phyloP scores from a whole-genome alignment of 768 basidiomycete species.

The Macrocybe gigantea region DNA sequence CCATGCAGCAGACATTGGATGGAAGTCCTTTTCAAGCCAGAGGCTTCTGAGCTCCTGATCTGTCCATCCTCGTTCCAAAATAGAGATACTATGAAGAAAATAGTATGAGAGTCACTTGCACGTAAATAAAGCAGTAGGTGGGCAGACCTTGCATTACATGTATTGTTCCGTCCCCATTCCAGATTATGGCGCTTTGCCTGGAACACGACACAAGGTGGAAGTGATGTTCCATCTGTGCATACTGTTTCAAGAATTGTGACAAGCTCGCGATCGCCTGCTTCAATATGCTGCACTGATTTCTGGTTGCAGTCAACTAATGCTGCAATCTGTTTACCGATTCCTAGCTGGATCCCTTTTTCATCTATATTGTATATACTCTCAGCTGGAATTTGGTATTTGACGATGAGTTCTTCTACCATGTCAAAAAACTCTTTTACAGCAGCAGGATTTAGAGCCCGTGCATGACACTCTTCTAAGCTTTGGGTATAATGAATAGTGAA shows the following conservation, averaged over 20 bases:
- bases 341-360: no score
- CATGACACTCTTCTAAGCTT: conserved; percentile 17
- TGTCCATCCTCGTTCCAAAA: conserved; percentile 35
- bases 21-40: no score
- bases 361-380: no score
- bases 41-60: conserved; percentile 30
- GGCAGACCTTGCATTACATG: conserved; percentile 23
- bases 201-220: conserved; percentile 33
- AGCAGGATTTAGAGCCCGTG: conserved; percentile 14
- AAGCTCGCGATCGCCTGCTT: no score
- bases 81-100: conserved; percentile 22
- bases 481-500: conserved; percentile 14
- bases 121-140: neutral
- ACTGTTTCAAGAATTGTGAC: conserved; percentile 41
- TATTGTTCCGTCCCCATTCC: conserved; percentile 19
- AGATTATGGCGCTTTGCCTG: conserved; percentile 18
- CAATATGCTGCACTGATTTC: no score
- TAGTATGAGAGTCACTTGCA: neutral
- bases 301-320: conserved; percentile 12
- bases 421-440: no score
- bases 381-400: no score
- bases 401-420: conserved; percentile 7
- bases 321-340: no score
- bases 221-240: conserved; percentile 32
- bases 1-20: conserved; percentile 9